Evolutionary conservation across 2,329 filamentous ascomycete species (phyloP), one percentile per base, ranked within the genome.

Genomic region (Pseudophaeomoniella oleicola): DNA sequence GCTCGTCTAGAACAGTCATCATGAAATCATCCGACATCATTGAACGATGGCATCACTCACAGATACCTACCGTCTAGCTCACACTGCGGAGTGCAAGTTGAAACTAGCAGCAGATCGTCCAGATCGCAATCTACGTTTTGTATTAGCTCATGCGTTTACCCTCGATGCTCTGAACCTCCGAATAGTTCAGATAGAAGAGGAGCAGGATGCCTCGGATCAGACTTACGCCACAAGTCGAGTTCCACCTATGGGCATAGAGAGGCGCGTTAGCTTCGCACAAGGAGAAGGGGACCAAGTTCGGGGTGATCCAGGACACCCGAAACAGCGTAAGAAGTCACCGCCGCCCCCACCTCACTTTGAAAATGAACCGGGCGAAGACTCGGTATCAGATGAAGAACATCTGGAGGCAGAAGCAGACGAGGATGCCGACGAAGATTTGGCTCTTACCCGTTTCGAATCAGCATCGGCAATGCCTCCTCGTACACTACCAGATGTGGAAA

Each of bases 111-210:
- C 44, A 1, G 45, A 45, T 29, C 41, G 44, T 15, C 39, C 41
- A 13, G 44, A 46, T 31, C 34, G 44, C 13, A 39, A 46, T 34
- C 19, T 46, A n/a, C 41, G 44, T 14, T 44, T 46, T 27, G 37
- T 46, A 10, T 41, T 46, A 3, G 44, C 43, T 34, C 44, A 46
- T 34, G 44, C 44, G 6, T 46, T 46, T 18, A 44, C 44, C 1
- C 43, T 46, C 2, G 44, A 46, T 32, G 45, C 44, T 19, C 29
- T 46, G 2, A 44, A 45, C 35, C 37, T 46, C 3, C 39, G 44
- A 4, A 46, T 46, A 17, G 43, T 46, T 31, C 42, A 46, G 33
- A 46, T 46, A 17, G 43, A 45, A 34, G 45, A 46, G 33, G 34
- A 40, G 22, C 36, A 27, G n/a, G 22, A 27, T n/a, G 22, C 32